These are phyloP conservation scores for Curvularia sp. DNA, from an alignment of 2,329 filamentous ascomycete species.

Conservation along the genomic window DNA sequence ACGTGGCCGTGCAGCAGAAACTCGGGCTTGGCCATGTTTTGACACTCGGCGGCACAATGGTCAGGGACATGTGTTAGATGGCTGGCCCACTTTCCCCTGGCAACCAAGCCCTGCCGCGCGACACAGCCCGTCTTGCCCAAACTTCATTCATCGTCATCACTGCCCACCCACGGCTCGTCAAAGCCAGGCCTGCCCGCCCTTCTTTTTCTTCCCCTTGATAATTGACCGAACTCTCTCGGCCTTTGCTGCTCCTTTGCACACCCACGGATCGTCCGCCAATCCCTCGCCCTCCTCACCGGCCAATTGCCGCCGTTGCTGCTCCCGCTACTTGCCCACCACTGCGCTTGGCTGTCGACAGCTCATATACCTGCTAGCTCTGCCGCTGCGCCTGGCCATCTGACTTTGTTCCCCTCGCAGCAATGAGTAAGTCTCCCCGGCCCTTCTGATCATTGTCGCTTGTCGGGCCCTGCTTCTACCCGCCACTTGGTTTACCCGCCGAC, in stretches of 20 bases:
- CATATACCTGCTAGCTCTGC: constrained; percentile 21
- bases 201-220: background rate
- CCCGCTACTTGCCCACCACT: constrained; percentile 9
- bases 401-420: constrained; percentile 16
- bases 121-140: background rate
- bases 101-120: background rate
- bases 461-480: constrained; percentile 9
- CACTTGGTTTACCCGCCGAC: constrained; percentile 4
- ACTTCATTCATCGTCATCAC: background rate
- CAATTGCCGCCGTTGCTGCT: constrained; percentile 11
- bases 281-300: constrained; percentile 2
- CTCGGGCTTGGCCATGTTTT: background rate
- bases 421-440: constrained; percentile 27
- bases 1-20: background rate
- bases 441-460: constrained; percentile 13
- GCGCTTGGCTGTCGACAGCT: constrained; percentile 17
- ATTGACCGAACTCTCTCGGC: background rate
- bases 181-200: background rate
- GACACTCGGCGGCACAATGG: background rate
- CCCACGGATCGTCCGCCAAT: background rate
- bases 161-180: background rate
- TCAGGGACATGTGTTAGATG: background rate
- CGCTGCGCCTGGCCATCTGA: constrained; percentile 17
- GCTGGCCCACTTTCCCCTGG: background rate
- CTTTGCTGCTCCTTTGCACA: background rate